Evolutionary conservation across 805 yeast species (phyloP), one percentile per base, ranked within the genome.

Genomic region (Yamadazyma olivae): DNA sequence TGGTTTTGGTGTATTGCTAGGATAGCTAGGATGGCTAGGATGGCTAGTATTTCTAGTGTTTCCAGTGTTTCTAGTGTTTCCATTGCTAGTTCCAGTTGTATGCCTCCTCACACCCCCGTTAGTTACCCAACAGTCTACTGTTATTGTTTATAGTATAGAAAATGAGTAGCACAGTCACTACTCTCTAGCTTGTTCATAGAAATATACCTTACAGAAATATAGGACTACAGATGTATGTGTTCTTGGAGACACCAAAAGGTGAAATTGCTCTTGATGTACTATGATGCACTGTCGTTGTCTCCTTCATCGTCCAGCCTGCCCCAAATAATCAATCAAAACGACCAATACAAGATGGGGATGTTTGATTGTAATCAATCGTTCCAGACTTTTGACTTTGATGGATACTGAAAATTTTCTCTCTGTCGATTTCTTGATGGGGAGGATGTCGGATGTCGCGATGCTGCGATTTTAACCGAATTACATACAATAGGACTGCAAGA

Each of bases 161-260:
- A 9, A 9, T 21, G 12, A 8, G 15, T n/a, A n/a, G n/a, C n/a
- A n/a, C n/a, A n/a, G n/a, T n/a, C n/a, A n/a, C n/a, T n/a, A n/a
- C n/a, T n/a, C n/a, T n/a, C n/a, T n/a, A n/a, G n/a, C n/a, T n/a
- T n/a, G n/a, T n/a, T n/a, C 8, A 25, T 25, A n/a, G 6, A 25
- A 21, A 21, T 21, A 21, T 8, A 21, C 10, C 24, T 21, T 21
- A 8, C 24, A 9, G 24, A 8, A 8, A 21, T 12, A 9, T 21
- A 21, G 24, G 24, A 21, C 10, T 8, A 27, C 13, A 26, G 26
- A 53, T 67, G 72, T 67, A 42, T 56, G 73, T 67, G 70, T 54
- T 62, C 68, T 64, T 66, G 73, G 73, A 67, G 73, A 67, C 73
- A 64, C 72, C 71, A 58, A 61, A 53, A 59, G 61, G 64, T 51